Conservation (phyloP, 495 filamentous ascomycete species). For the Penicillium goetzii region DNA sequence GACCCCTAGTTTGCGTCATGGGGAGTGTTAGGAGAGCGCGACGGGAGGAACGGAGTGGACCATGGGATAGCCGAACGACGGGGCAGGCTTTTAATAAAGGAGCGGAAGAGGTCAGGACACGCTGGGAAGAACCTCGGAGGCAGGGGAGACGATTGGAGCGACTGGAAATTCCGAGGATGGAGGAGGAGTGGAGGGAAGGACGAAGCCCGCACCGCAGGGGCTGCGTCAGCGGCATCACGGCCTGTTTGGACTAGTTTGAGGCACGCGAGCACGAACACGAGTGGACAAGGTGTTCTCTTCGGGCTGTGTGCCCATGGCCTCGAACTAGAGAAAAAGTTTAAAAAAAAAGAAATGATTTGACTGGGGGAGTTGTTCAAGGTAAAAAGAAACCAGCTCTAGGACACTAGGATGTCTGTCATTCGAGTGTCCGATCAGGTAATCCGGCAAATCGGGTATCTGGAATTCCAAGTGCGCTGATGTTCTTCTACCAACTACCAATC, state of each 20-base stretch:
- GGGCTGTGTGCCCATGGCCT: conserved; percentile 12
- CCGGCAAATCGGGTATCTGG: conserved; percentile 22
- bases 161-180: conserved; percentile 16
- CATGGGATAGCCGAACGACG: conserved; percentile 30
- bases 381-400: no score
- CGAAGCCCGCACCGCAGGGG: conserved; percentile 52
- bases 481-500: neutral
- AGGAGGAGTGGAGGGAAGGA: conserved; percentile 37
- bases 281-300: conserved; percentile 33
- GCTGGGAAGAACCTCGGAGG: conserved; percentile 26
- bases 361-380: neutral
- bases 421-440: conserved; percentile 32
- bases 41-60: conserved; percentile 25
- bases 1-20: conserved; percentile 48
- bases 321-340: neutral
- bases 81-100: conserved; percentile 22
- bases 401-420: conserved; percentile 15
- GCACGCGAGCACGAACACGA: conserved; percentile 31
- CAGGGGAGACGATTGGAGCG: conserved; percentile 2
- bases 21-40: conserved; percentile 26
- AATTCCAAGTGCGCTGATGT: conserved; percentile 31
- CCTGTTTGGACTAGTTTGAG: conserved; percentile 23
- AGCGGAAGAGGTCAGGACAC: conserved; percentile 31
- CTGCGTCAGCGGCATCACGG: conserved; percentile 51
- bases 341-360: neutral